phyloP scores from a whole-genome alignment of 176 grass and related monocot genomes.

The Phoenix dactylifera region DNA sequence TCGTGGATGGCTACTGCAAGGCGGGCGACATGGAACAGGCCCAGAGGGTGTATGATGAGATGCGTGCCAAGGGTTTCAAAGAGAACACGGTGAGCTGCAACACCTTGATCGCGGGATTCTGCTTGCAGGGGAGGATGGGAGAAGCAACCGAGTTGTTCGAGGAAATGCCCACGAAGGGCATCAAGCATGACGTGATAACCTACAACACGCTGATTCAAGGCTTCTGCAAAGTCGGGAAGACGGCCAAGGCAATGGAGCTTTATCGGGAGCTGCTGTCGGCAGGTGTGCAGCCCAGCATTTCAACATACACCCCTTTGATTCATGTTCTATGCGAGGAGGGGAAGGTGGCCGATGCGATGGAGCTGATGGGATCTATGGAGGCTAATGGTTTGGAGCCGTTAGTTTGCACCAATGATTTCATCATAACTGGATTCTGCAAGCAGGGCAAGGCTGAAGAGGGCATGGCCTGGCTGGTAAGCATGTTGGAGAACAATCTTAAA shows the following conservation, averaged over 20 bases:
- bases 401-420: constrained; percentile 41
- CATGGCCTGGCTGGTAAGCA: constrained; percentile 60
- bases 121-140: constrained; percentile 33
- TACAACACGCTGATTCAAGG: constrained; percentile 66
- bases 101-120: constrained; percentile 39
- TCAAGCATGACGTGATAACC: constrained; percentile 47
- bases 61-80: constrained; percentile 47
- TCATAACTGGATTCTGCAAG: constrained; percentile 66
- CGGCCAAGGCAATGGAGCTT: constrained; percentile 28
- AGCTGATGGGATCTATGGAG: constrained; percentile 62
- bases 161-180: constrained; percentile 49
- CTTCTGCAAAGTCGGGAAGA: constrained; percentile 49
- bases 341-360: constrained; percentile 33
- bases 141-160: constrained; percentile 44
- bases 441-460: constrained; percentile 42
- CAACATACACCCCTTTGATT: constrained; percentile 58
- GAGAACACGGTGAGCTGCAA: constrained; percentile 59
- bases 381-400: constrained; percentile 48
- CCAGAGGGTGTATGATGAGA: constrained; percentile 51
- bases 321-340: constrained; percentile 48
- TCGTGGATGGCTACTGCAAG: constrained; percentile 35
- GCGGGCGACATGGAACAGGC: constrained; percentile 50
- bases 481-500: constrained; percentile 70
- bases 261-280: constrained; percentile 33
- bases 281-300: constrained; percentile 42